These are phyloP conservation scores for Harrya chromipes DNA, from an alignment of 768 basidiomycete species.

Conservation along the genomic window DNA sequence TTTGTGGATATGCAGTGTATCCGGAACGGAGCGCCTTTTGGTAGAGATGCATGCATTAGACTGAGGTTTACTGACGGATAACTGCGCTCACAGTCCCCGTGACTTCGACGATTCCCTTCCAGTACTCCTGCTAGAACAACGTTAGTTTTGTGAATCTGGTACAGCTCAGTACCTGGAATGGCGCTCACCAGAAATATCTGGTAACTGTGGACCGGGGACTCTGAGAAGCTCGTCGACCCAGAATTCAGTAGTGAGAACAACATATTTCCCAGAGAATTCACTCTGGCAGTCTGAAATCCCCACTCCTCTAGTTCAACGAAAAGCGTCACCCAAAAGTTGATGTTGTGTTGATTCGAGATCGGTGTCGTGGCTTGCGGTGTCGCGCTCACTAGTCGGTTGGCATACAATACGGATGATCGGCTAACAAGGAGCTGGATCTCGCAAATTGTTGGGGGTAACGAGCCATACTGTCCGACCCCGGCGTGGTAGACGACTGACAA, in stretches of 20 bases:
- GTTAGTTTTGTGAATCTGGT: too few species aligned
- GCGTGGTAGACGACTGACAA: background rate
- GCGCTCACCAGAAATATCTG: conserved; percentile 1
- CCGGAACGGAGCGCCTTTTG: background rate
- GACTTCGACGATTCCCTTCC: background rate
- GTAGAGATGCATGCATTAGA: background rate
- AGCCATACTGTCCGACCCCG: conserved; percentile 1
- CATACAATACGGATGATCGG: conserved; percentile 1
- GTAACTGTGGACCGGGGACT: background rate
- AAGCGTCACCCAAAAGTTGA: background rate
- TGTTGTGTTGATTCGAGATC: conserved; percentile 2
- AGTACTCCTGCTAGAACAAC: background rate
- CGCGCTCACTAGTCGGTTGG: background rate
- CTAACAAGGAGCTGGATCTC: conserved; percentile 3
- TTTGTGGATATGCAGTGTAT: background rate
- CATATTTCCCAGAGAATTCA: conserved; percentile 5
- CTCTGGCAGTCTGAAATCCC: background rate
- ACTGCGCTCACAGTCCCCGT: background rate
- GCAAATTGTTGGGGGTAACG: conserved; percentile 3
- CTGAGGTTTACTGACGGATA: too few species aligned
- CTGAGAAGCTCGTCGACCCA: background rate
- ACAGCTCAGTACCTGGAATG: too few species aligned
- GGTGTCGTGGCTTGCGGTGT: background rate
- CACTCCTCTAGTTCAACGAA: background rate
- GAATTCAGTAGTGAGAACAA: background rate